These are phyloP conservation scores for Ramichloridium luteum DNA, from an alignment of 2,329 filamentous ascomycete species.

Conservation along the genomic window DNA sequence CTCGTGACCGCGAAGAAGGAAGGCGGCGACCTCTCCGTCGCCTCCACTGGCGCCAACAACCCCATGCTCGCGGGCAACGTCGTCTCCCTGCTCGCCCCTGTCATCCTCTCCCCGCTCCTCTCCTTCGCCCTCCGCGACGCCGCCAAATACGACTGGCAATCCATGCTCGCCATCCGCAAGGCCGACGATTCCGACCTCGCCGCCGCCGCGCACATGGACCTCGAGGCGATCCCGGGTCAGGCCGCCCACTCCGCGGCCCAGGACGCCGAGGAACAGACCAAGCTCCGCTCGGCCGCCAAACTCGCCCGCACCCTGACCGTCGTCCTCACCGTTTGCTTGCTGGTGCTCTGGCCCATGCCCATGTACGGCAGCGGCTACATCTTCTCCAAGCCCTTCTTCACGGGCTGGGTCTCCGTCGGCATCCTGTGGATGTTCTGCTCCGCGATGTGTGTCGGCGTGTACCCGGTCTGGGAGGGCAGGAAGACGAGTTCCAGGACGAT, in stretches of 20 bases:
- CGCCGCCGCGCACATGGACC: constrained; percentile 49
- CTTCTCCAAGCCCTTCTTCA: constrained; percentile 68
- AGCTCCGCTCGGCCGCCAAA: constrained; percentile 32
- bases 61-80: constrained; percentile 86
- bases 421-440: constrained; percentile 72
- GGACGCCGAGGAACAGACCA: constrained; percentile 26
- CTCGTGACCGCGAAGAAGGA: constrained; percentile 61
- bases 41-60: constrained; percentile 69
- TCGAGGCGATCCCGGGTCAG: constrained; percentile 50
- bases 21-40: constrained; percentile 56
- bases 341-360: constrained; percentile 85
- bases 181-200: constrained; percentile 67
- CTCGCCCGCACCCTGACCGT: constrained; percentile 48
- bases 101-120: constrained; percentile 64
- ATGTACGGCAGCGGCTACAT: constrained; percentile 76
- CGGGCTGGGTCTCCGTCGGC: constrained; percentile 42
- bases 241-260: constrained; percentile 25
- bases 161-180: constrained; percentile 67
- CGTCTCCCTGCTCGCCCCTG: constrained; percentile 62
- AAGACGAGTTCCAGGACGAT: constrained; percentile 51
- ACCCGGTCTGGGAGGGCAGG: constrained; percentile 69
- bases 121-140: constrained; percentile 55
- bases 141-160: constrained; percentile 75
- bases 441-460: constrained; percentile 61
- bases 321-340: constrained; percentile 54